Evolutionary conservation across 305 asterid genomes (phyloP).

Genomic region (Fraxinus baroniana): DNA sequence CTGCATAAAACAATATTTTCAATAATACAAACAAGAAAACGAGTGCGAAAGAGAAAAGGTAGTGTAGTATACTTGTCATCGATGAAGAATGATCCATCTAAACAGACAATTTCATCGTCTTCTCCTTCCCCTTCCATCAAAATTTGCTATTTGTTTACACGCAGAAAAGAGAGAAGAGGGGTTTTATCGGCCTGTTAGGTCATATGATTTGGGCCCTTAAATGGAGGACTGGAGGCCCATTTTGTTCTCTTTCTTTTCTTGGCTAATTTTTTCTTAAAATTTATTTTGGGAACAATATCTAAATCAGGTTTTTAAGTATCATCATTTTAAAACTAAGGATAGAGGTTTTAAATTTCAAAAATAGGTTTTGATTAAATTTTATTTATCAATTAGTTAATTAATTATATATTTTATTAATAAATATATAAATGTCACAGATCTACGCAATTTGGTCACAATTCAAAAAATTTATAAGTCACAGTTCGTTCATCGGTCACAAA

Average conservation of each 20-base stretch:
- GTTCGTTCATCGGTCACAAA: no score
- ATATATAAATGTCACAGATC: no score
- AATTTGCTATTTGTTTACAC: neutral
- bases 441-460: no score
- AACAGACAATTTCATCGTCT: constrained; percentile 70
- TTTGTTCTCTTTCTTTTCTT: neutral
- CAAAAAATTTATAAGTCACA: no score
- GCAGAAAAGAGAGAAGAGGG: neutral
- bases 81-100: constrained; percentile 80
- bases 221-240: neutral
- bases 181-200: neutral
- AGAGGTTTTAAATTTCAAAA: no score
- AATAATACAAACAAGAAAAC: constrained; percentile 7
- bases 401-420: no score
- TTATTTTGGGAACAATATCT: no score
- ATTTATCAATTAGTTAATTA: no score
- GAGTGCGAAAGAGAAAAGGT: neutral
- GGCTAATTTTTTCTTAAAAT: neutral
- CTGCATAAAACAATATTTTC: constrained; percentile 39
- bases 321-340: no score
- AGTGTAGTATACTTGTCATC: constrained; percentile 50
- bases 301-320: no score
- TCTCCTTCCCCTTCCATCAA: constrained; percentile 32
- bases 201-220: neutral
- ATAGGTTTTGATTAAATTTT: no score